Conservation (phyloP, 495 filamentous ascomycete species). For the Penicillium malachiteum region DNA sequence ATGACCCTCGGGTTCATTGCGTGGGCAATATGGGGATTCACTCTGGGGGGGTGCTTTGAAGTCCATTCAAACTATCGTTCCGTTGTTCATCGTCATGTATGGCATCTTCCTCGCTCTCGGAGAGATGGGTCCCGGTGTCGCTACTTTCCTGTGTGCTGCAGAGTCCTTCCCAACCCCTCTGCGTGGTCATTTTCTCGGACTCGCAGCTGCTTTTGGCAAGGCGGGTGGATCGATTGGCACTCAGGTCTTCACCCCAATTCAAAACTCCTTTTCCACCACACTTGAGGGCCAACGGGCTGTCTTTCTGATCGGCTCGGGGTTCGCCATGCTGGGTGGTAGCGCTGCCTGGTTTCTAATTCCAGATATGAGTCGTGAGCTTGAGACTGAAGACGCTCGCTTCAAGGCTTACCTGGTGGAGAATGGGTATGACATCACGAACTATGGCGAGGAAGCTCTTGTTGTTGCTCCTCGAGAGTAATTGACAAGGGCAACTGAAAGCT, state of each 20-base stretch:
- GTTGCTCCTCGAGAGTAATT: not conserved
- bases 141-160: constrained; percentile 42
- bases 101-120: constrained; percentile 49
- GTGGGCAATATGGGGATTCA: constrained; percentile 45
- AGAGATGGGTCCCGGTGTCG: constrained; percentile 50
- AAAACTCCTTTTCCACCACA: constrained; percentile 35
- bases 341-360: constrained; percentile 48
- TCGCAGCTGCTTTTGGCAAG: constrained; percentile 49
- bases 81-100: constrained; percentile 53
- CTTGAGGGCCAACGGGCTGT: constrained; percentile 44
- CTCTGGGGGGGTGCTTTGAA: constrained; percentile 45
- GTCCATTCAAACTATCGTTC: constrained; percentile 43
- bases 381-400: constrained; percentile 45
- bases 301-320: constrained; percentile 46
- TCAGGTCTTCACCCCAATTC: constrained; percentile 45
- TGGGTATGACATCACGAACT: constrained; percentile 33
- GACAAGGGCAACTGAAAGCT: not conserved
- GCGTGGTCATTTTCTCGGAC: constrained; percentile 48
- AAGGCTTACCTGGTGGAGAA: constrained; percentile 43
- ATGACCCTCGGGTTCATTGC: constrained; percentile 44
- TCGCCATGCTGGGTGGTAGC: constrained; percentile 39
- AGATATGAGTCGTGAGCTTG: constrained; percentile 43
- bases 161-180: constrained; percentile 53
- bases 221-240: constrained; percentile 51
- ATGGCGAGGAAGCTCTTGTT: constrained; percentile 25